Evolutionary conservation across 2,329 filamentous ascomycete species (phyloP).

Genomic region (Aureobasidium musti): DNA sequence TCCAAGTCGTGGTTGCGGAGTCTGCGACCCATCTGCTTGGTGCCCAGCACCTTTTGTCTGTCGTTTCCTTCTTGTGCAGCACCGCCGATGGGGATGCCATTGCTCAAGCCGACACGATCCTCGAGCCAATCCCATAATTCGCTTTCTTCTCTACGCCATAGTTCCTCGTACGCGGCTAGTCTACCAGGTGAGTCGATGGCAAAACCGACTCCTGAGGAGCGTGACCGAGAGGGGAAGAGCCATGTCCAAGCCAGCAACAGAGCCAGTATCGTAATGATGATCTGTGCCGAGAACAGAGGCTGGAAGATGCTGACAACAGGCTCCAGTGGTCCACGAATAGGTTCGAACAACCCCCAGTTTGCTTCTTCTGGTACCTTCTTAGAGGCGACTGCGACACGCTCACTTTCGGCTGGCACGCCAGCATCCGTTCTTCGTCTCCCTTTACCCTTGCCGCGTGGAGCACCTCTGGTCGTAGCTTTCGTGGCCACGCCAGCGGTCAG

Average conservation of each 20-base stretch:
- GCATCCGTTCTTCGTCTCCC: slow-evolving; percentile 57
- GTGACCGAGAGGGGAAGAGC: slow-evolving; percentile 49
- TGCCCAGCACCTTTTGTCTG: slow-evolving; percentile 37
- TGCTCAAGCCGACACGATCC: slow-evolving; percentile 75
- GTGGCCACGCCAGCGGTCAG: slow-evolving; percentile 72
- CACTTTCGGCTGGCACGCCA: slow-evolving; percentile 39
- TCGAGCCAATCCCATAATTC: slow-evolving; percentile 94
- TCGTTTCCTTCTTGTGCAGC: slow-evolving; percentile 34
- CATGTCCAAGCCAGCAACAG: slow-evolving; percentile 73
- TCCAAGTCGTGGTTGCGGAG: slow-evolving; percentile 48
- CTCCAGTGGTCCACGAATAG: slow-evolving; percentile 67
- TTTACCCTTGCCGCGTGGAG: slow-evolving; percentile 48
- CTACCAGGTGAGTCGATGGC: slow-evolving; percentile 61
- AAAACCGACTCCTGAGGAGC: slow-evolving; percentile 43
- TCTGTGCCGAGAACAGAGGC: slow-evolving; percentile 72
- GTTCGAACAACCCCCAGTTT: slow-evolving; percentile 81
- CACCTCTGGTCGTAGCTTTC: slow-evolving; percentile 54
- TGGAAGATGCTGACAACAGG: slow-evolving; percentile 69
- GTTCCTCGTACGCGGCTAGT: slow-evolving; percentile 83
- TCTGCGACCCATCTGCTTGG: slow-evolving; percentile 35
- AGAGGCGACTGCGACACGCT: slow-evolving; percentile 37
- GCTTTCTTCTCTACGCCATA: slow-evolving; percentile 85
- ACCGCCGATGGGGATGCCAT: slow-evolving; percentile 37
- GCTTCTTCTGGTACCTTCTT: slow-evolving; percentile 41
- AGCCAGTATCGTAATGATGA: slow-evolving; percentile 73